These are phyloP conservation scores for Conticribra guillardii DNA, from an alignment of 108 stramenopile species.

Conservation along the genomic window DNA sequence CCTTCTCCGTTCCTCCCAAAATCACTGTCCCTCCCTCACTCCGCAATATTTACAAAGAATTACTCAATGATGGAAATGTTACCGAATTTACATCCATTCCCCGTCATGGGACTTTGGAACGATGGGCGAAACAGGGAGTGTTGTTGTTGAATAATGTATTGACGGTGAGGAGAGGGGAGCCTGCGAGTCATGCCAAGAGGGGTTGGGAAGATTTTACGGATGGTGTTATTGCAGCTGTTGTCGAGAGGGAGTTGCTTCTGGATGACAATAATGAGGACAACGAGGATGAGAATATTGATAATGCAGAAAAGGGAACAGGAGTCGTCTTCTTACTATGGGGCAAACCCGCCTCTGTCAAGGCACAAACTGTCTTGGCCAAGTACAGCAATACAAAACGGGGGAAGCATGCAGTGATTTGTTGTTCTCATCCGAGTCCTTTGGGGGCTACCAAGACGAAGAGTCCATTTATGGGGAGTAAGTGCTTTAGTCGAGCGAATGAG, in stretches of 20 bases:
- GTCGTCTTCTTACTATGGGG: slow-evolving; percentile 98
- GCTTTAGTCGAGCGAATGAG: slow-evolving; percentile 91
- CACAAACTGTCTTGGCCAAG: slow-evolving; percentile 53
- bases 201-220: slow-evolving; percentile 99
- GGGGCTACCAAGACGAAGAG: slow-evolving; percentile 88
- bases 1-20: slow-evolving; percentile 84
- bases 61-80: slow-evolving; percentile 49
- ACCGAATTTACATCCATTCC: slow-evolving; percentile 44
- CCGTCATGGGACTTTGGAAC: slow-evolving; percentile 71
- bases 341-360: slow-evolving; percentile 89
- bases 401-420: slow-evolving; percentile 74
- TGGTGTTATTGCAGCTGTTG: slow-evolving; percentile 75
- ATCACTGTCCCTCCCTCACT: slow-evolving; percentile 89
- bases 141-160: slow-evolving; percentile 95
- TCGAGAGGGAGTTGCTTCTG: slow-evolving; percentile 18
- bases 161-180: slow-evolving; percentile 87
- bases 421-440: slow-evolving; percentile 91
- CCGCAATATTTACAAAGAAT: slow-evolving; percentile 95
- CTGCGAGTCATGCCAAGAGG: slow-evolving; percentile 89
- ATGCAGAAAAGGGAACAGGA: slow-evolving; percentile 44
- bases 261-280: slow-evolving; percentile 16
- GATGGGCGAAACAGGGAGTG: slow-evolving; percentile 95
- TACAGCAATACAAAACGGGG: slow-evolving; percentile 13
- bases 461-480: slow-evolving; percentile 92
- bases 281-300: neutral